Base-by-base conservation (phyloP, 2,329 filamentous ascomycete genomes). In the Xylariaceae sp. region DNA sequence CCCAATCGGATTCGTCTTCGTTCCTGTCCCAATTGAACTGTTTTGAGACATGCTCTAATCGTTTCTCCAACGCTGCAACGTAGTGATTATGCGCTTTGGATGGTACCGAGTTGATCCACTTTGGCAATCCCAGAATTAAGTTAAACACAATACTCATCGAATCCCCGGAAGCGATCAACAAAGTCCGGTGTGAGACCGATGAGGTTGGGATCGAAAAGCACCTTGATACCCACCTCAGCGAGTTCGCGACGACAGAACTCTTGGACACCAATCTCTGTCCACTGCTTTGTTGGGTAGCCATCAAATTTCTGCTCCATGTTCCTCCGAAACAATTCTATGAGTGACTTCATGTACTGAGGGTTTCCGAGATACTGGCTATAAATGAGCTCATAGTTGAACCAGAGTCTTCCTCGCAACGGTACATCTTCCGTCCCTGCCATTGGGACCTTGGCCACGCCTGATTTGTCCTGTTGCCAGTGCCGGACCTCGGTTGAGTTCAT, bases 121-220 rank as follows among this genome's bases (percentile, higher is more conserved):
- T 37, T 8, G 42, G 42, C 3, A 38, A 34, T 5, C 45, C 35
- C 6, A 44, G 25, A 22, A 40, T 22, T 6, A 48, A 22, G 19
- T 16, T 40, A 58, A 80, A 82, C 2, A 63, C 6, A 5, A n/a
- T 47, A 22, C 21, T 39, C 2, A 20, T 47, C 39, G 14, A 47
- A 47, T n/a, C 23, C 17, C 45, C 45, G 43, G 27, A 47, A 39
- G 17, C 33, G 22, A 10, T 47, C 39, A n/a, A 43, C 21, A 23
- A 47, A 39, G 20, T 40, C 45, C 11, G 45, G 45, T 2, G 5
- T 47, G 27, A 22, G 14, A 4, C 41, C 14, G 40, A 47, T 39
- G 2, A 43, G 23, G 22, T 23, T 17, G 2, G 45, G 45, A 35
- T 32, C 40, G 27, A 36, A 42, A 4, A 42, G 19, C 11, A 22